Base-by-base conservation (phyloP, 1,284 basidiomycete genomes). In the Laetiporus sulphureus region DNA sequence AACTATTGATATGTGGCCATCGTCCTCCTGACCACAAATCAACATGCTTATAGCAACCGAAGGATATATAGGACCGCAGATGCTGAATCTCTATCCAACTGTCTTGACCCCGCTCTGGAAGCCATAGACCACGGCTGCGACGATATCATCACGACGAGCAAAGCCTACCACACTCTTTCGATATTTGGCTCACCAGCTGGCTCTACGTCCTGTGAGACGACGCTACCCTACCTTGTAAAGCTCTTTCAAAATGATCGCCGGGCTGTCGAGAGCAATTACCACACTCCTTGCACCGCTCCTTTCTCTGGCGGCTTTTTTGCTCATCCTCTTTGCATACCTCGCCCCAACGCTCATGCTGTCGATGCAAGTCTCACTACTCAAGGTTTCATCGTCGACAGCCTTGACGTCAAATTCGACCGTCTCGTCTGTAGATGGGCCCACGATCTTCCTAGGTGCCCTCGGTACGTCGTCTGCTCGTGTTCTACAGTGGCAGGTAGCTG, bases 231-330 rank as follows among this genome's bases (percentile, higher is more conserved):
- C n/a, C 32, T 31, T 30, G 21, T 27, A 32, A 27, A 20, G 15
- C 15, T n/a, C 25, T 32, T 22, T 27, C 59, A 73, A 48, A 55
- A 86, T 84, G 81, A 79, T 88, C 54, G 67, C 77, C 47, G 73
- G 76, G 53, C 69, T 87, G 38, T 80, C 83, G 11, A 86, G 80
- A 69, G 73, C 74, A 41, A 68, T 78, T 54, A 80, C 73, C 37
- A 66, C 84, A 44, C 86, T 83, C 55, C 71, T 88, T 42, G 71
- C 83, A 2, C 83, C 83, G 20, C 20, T 85, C 7, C 63, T 88
- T 43, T 71, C 77, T 44, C 63, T 86, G 30, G 76, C 82, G 7
- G 73, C 82, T 11, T 64, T 83, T 36, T 51, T 88, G 32, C 74
- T 89, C 33, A 66, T 75, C 7, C 55, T 84, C 3, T 76, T 89